Evolutionary conservation across 1,284 basidiomycete species (phyloP).

Genomic region (Chondrostereum purpureum): DNA sequence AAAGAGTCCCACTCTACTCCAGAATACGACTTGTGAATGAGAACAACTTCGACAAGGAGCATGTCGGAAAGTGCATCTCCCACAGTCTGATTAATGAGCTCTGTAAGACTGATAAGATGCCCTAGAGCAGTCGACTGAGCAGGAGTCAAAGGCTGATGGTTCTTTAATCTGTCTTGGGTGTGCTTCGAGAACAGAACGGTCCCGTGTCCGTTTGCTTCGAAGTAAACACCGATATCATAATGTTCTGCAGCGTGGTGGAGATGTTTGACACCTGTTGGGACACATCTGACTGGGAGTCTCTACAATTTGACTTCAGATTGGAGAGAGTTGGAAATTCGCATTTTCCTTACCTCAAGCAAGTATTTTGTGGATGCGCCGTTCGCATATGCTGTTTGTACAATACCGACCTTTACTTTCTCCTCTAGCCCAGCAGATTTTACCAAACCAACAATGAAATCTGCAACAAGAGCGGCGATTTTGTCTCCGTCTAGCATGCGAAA

Average conservation of each 20-base stretch:
- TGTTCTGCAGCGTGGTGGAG: slow-evolving; percentile 95
- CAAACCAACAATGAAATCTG: slow-evolving; percentile 89
- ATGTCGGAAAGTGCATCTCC: slow-evolving; percentile 97
- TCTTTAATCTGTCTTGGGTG: slow-evolving; percentile 55
- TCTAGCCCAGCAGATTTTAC: slow-evolving; percentile 81
- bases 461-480: slow-evolving; percentile 94
- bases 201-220: slow-evolving; percentile 99
- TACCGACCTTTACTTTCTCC: slow-evolving; percentile 72
- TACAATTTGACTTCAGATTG: slow-evolving; percentile 22
- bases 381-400: slow-evolving; percentile 98
- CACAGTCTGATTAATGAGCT: slow-evolving; percentile 97
- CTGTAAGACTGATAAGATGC: slow-evolving; percentile 70
- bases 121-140: slow-evolving; percentile 75
- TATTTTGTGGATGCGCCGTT: slow-evolving; percentile 97
- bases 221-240: slow-evolving; percentile 96
- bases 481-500: slow-evolving; percentile 98
- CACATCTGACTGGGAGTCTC: slow-evolving; percentile 92
- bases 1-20: slow-evolving; percentile 89
- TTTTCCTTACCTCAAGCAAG: slow-evolving; percentile 62
- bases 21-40: slow-evolving; percentile 82
- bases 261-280: slow-evolving; percentile 96
- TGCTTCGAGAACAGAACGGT: slow-evolving; percentile 89
- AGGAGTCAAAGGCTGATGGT: slow-evolving; percentile 70
- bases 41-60: slow-evolving; percentile 90
- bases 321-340: not conserved